Evolutionary conservation across 495 filamentous ascomycete species (phyloP).

Genomic region (Penicillium ochrochloron): DNA sequence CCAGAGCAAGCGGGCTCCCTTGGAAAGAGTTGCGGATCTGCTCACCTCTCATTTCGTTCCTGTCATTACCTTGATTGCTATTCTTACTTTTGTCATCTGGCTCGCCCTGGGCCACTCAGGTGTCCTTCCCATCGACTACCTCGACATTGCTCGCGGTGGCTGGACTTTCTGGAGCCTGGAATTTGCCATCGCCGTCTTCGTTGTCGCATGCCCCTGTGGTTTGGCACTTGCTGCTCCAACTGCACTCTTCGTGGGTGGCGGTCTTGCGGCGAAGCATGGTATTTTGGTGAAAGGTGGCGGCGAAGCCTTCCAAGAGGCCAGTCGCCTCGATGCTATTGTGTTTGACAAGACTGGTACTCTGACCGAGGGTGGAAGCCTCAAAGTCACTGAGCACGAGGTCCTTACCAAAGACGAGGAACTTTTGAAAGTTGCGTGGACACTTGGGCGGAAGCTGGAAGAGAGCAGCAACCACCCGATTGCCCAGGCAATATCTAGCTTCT

Average conservation of each 20-base stretch:
- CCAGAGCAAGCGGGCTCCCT: conserved; percentile 82
- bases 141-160: conserved; percentile 68
- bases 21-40: conserved; percentile 82
- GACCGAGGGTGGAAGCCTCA: conserved; percentile 81
- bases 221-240: conserved; percentile 92
- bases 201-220: conserved; percentile 93
- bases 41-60: conserved; percentile 92
- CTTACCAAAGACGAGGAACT: conserved; percentile 47
- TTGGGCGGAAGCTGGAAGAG: conserved; percentile 73
- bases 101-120: conserved; percentile 74
- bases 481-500: conserved; percentile 75
- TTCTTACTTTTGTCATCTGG: conserved; percentile 86
- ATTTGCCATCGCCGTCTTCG: conserved; percentile 94
- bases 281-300: conserved; percentile 96
- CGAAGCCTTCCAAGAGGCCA: conserved; percentile 94
- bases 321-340: conserved; percentile 80
- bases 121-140: conserved; percentile 65
- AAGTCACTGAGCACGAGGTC: conserved; percentile 72
- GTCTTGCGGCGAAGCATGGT: conserved; percentile 83
- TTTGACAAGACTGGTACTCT: conserved; percentile 98
- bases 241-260: conserved; percentile 89
- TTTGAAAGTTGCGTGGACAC: conserved; percentile 48
- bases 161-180: conserved; percentile 89
- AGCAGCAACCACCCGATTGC: conserved; percentile 88
- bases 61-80: conserved; percentile 76